phyloP scores from a whole-genome alignment of 345 rosid genomes.

The Geranium rotundifolium region DNA sequence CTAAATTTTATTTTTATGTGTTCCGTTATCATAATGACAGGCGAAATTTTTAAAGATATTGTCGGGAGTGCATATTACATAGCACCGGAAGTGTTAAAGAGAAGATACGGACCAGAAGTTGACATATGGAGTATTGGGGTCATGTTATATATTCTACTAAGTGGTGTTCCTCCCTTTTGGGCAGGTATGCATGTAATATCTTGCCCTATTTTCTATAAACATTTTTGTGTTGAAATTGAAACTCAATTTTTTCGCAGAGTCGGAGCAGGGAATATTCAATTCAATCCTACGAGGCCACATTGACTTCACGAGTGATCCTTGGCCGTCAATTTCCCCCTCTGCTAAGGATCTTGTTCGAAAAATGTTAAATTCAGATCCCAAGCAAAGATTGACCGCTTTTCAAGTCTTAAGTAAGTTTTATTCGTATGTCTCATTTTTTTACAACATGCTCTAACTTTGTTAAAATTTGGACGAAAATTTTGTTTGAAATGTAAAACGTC shows the following conservation, averaged over 20 bases:
- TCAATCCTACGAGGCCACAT: slow-evolving; percentile 68
- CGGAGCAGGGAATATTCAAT: slow-evolving; percentile 90
- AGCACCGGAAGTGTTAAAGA: slow-evolving; percentile 68
- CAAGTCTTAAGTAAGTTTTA: slow-evolving; percentile 67
- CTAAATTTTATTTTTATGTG: no score
- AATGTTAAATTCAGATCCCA: slow-evolving; percentile 89
- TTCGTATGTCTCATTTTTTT: no score
- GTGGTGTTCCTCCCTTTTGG: slow-evolving; percentile 76
- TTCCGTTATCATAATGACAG: slow-evolving; percentile 15
- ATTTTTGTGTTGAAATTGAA: no score
- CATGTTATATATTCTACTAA: slow-evolving; percentile 49
- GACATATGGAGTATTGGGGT: slow-evolving; percentile 72
- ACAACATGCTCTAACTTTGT: no score
- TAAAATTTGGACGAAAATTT: no score
- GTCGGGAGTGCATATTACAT: slow-evolving; percentile 81
- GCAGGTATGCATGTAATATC: slow-evolving; percentile 29
- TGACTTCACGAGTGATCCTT: slow-evolving; percentile 81
- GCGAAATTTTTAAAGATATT: slow-evolving; percentile 52
- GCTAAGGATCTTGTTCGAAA: slow-evolving; percentile 88
- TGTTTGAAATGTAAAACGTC: no score
- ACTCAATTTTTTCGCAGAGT: slow-evolving; percentile 31
- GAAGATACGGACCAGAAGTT: slow-evolving; percentile 57
- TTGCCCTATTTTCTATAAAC: no score
- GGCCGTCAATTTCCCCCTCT: slow-evolving; percentile 81
- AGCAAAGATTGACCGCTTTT: slow-evolving; percentile 69